Base-by-base conservation (phyloP, 108 stramenopile genomes). In the Schizochytrium sp. region DNA sequence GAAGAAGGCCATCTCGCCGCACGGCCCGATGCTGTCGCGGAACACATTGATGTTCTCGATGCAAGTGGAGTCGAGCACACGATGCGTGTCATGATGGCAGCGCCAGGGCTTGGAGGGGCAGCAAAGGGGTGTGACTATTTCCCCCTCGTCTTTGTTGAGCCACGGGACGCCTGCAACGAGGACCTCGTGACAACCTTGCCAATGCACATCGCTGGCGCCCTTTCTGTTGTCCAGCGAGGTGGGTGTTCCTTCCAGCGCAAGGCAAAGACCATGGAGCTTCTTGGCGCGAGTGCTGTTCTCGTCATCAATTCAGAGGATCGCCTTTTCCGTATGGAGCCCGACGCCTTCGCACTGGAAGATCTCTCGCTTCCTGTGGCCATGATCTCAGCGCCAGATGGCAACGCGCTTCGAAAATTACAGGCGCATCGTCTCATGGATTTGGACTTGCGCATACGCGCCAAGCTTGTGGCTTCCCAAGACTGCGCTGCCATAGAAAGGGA, bases 181-280 rank as follows among this genome's bases (percentile, higher is more conserved):
- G 88, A 90, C 44, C 71, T 72, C 21, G 76, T 88, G 48, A 91
- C 55, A 69, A 90, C 44, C 16, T 16, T 72, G 88, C 83, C 71
- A n/a, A 48, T 88, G 28, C 14, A 1, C 12, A 43, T 91, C 23
- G 12, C n/a, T n/a, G 91, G 90, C 25, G 90, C 88, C 72, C 43
- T 90, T 18, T 89, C 53, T 16, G 90, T 88, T n/a, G 90, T 90
- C 23, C 44, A 91, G 90, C 90, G 91, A 43, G 91, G 90, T 14
- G 90, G 88, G 25, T 91, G 91, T 55, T 90, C 90, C 14, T 91
- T 91, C 90, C 83, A 72, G 87, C 88, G 88, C 87, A 91, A 91
- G 58, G 90, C 89, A 5, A 69, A 87, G 72, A 88, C 55, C 5
- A 71, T 88, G 47, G 72, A 89, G 90, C 87, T 48, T 14, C 87